phyloP scores from a whole-genome alignment of 148 eudicot genomes.

The Talinum fruticosum region DNA sequence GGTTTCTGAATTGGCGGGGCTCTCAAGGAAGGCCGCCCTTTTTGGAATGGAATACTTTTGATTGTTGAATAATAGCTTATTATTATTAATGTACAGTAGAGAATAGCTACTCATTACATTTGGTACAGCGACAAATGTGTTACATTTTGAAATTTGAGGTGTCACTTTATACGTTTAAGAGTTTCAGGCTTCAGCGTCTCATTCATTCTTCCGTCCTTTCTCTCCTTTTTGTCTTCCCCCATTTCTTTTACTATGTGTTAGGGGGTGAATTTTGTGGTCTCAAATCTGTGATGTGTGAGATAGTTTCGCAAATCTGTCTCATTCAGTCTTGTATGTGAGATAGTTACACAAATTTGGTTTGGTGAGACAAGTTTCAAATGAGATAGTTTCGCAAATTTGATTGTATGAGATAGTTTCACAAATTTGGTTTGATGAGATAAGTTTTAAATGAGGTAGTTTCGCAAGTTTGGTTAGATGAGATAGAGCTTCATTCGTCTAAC shows the following conservation, averaged over 20 bases:
- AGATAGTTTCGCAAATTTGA: too few relatives aligned
- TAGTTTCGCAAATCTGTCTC: too few relatives aligned
- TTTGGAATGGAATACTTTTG: constrained; percentile 8
- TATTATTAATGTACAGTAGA: constrained; percentile 20
- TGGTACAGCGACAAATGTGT: constrained; percentile 2
- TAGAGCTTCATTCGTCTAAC: too few relatives aligned
- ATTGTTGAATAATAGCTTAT: constrained; percentile 15
- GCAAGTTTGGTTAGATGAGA: too few relatives aligned
- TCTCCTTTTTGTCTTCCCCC: neutral
- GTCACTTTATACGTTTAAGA: too few relatives aligned
- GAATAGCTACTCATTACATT: constrained; percentile 3
- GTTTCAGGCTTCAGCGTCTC: neutral
- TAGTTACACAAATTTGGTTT: too few relatives aligned
- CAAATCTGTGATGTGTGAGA: too few relatives aligned
- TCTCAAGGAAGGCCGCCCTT: neutral
- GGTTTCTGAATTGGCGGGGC: neutral
- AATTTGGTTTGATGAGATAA: too few relatives aligned
- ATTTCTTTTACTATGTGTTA: neutral
- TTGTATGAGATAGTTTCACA: too few relatives aligned
- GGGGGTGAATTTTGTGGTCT: neutral
- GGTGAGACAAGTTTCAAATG: too few relatives aligned
- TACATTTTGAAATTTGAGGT: neutral
- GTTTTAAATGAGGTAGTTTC: too few relatives aligned
- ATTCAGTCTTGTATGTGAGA: too few relatives aligned
- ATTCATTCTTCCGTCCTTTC: neutral